Base-by-base conservation (phyloP, 1,284 basidiomycete species). In the Rhodotorula mucilaginosa region DNA sequence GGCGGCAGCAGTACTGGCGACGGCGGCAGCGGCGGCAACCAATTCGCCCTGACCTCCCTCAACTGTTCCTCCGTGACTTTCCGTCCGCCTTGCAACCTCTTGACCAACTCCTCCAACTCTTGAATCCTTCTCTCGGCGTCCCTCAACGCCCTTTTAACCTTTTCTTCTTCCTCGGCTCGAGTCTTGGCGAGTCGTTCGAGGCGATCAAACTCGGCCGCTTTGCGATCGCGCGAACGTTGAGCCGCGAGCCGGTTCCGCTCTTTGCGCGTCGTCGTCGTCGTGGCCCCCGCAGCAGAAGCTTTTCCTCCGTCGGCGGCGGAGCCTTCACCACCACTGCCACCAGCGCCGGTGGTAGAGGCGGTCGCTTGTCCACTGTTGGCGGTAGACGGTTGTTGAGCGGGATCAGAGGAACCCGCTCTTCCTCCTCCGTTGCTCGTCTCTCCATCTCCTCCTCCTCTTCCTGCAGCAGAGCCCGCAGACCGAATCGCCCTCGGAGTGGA, bases 241-340 rank as follows among this genome's bases (percentile, higher is more conserved):
- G 72, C 72, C 7, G 72, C 72, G 47, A 74, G 48, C 0, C 72
- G 59, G 61, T 74, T 74, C 31, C 72, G 64, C 62, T 74, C 72
- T 51, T 74, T 74, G 29, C 70, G 63, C 16, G 46, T 48, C 19
- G 64, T 49, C 16, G 46, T 48, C 51, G 51, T n/a, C 51, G 51
- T 26, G 26, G 13, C 48, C 6, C 23, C 48, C 7, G 8, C 48
- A 21, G 5, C 48, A 49, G 19, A 6, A 7, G 47, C 49, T 51
- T 51, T 23, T 62, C 44, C n/a, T 23, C 60, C n/a, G n/a, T n/a
- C 29, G 49, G 31, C 31, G 29, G 16, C 48, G 15, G 48, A 47
- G 21, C 29, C 21, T 49, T 51, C n/a, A 5, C 26, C 26, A 46
- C 46, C 58, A n/a, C 39, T 44, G n/a, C n/a, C n/a, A 44, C 39